These are phyloP conservation scores for Tritrichomonas musculus DNA, from an alignment of 208 protist species.

Conservation along the genomic window DNA sequence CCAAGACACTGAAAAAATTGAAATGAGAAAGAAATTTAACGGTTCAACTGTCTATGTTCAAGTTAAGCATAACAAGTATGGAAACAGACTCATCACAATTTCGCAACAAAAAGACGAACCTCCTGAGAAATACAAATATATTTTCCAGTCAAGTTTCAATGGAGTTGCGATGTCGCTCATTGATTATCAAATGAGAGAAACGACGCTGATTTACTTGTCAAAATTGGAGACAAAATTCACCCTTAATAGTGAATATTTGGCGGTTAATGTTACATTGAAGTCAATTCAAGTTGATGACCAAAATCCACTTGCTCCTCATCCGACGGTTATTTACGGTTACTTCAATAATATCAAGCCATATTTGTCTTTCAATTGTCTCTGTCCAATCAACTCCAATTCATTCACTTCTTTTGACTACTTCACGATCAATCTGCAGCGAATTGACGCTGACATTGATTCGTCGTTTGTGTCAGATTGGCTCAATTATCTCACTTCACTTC, in stretches of 20 bases:
- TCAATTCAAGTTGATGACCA: background rate
- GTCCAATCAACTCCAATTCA: background rate
- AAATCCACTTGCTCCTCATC: background rate
- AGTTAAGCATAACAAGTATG: background rate
- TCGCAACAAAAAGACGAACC: background rate
- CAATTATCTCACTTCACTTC: background rate
- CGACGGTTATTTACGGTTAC: background rate
- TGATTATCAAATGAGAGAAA: background rate
- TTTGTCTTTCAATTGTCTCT: background rate
- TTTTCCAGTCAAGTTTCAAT: background rate
- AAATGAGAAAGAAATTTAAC: no score
- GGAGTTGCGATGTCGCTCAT: background rate
- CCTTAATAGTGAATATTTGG: no score
- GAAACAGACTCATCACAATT: background rate
- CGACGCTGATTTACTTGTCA: background rate
- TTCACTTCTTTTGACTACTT: background rate
- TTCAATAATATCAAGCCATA: background rate
- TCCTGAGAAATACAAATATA: background rate
- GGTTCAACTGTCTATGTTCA: background rate
- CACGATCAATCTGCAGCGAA: background rate
- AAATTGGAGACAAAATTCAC: background rate
- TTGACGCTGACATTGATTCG: background rate
- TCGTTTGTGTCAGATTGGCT: background rate
- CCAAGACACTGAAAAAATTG: background rate
- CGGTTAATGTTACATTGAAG: background rate